Evolutionary conservation across 2,329 filamentous ascomycete species (phyloP), one percentile per base, ranked within the genome.

Genomic region (Colletotrichum gloeosporioides): DNA sequence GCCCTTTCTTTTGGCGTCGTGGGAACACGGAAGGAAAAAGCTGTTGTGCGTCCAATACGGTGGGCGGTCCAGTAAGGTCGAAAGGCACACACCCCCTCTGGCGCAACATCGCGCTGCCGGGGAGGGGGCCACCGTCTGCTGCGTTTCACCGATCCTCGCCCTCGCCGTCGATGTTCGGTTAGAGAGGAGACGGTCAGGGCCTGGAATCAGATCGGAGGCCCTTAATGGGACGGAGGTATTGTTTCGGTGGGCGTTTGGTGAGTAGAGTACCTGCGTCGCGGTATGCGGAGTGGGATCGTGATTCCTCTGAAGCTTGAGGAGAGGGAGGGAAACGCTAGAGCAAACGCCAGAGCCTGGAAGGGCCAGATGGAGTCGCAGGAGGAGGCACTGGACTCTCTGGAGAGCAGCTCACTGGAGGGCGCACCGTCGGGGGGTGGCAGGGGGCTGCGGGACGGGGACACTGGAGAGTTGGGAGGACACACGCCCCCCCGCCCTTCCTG

Each of bases 81-180:
- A 55, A 12, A 53, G 27, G 27, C 39, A 53, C 22, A 57, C 65
- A 36, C 49, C 65, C 65, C 63, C 63, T 49, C 39, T n/a, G 39
- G 39, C 39, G 39, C 39, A 49, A 49, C 39, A n/a, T 49, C 39
- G 39, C 18, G 39, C 39, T 49, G 39, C 39, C 39, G 18, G 18
- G 39, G 39, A 8, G 15, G 22, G 57, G 55, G 53, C 62, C 36
- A 62, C 61, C 36, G 71, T 44, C 64, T 36, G 18, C 63, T 29
- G 44, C 16, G 57, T 65, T 64, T 55, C n/a, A 36, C 29, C 73
- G 73, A 76, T 76, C 73, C 27, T 73, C 73, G 44, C 70, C 70
- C 22, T 34, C 29, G 64, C 31, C 3, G 44, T 69, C 73, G 73
- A 76, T 76, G 70, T 76, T 73, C 70, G 70, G 57, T 65, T 59